phyloP scores from a whole-genome alignment of 2,329 filamentous ascomycete genomes.

The Trichothecium sympodiale region DNA sequence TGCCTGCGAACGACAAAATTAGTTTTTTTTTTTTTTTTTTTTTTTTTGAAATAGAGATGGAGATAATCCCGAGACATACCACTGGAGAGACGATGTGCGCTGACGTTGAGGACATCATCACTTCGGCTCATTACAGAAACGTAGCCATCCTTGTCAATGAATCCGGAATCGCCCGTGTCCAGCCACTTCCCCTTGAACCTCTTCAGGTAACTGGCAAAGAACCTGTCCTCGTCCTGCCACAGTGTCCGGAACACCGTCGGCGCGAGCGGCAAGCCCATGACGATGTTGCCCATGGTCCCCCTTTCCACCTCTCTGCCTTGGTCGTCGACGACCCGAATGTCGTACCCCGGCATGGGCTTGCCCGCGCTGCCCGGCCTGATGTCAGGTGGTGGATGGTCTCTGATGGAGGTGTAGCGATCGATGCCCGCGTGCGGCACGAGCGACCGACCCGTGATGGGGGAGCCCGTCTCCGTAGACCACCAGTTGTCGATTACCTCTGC shows the following conservation, averaged over 20 bases:
- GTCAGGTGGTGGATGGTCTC: slow-evolving; percentile 29
- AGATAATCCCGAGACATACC: slow-evolving; percentile 47
- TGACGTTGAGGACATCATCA: slow-evolving; percentile 94
- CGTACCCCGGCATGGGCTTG: slow-evolving; percentile 85
- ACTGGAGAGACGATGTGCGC: slow-evolving; percentile 81
- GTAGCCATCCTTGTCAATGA: slow-evolving; percentile 66
- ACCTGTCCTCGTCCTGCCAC: slow-evolving; percentile 77
- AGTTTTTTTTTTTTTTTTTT: not conserved
- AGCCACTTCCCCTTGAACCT: slow-evolving; percentile 75
- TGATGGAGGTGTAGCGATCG: slow-evolving; percentile 32
- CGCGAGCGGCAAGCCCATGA: slow-evolving; percentile 69
- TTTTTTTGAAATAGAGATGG: not conserved
- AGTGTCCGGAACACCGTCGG: slow-evolving; percentile 79
- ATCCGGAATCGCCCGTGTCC: slow-evolving; percentile 83
- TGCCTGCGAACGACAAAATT: slow-evolving; percentile 35
- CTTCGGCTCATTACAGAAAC: slow-evolving; percentile 52
- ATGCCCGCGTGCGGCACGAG: slow-evolving; percentile 47
- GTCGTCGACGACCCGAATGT: slow-evolving; percentile 77
- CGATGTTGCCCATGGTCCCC: slow-evolving; percentile 83
- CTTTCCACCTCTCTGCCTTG: slow-evolving; percentile 57
- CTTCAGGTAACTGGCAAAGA: slow-evolving; percentile 76
- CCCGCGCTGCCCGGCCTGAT: slow-evolving; percentile 81
- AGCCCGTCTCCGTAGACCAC: slow-evolving; percentile 50
- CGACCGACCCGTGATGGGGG: slow-evolving; percentile 45
- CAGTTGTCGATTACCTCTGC: slow-evolving; percentile 49